Conservation (phyloP, 768 basidiomycete genomes). For the Stropharia rugosoannulata region DNA sequence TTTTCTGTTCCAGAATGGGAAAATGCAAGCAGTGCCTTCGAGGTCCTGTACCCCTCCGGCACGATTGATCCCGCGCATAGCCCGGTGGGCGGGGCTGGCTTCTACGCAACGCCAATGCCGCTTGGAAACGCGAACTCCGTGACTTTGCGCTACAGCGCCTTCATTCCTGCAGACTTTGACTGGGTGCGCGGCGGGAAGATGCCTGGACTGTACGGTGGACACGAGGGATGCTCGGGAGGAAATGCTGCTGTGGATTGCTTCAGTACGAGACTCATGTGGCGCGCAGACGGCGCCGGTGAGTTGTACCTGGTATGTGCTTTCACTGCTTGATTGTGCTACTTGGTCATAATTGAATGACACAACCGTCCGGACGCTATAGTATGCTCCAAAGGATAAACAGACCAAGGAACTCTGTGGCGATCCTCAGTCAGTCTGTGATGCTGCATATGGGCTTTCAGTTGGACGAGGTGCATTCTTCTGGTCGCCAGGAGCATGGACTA, state of each 20-base stretch:
- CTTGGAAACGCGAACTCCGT: slow-evolving; percentile 49
- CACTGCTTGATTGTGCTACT: not conserved
- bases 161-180: slow-evolving; percentile 71
- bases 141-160: slow-evolving; percentile 68
- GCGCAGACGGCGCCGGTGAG: slow-evolving; percentile 65
- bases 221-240: slow-evolving; percentile 70
- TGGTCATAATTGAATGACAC: not conserved
- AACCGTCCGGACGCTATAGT: slow-evolving; percentile 49
- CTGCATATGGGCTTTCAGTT: slow-evolving; percentile 70
- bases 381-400: slow-evolving; percentile 74
- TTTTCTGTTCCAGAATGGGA: slow-evolving; percentile 3
- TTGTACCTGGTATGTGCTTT: slow-evolving; percentile 60
- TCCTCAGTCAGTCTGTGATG: slow-evolving; percentile 60
- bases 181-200: slow-evolving; percentile 85
- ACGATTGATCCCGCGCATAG: slow-evolving; percentile 67
- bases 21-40: slow-evolving; percentile 44
- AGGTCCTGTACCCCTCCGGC: slow-evolving; percentile 64
- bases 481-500: slow-evolving; percentile 66
- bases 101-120: slow-evolving; percentile 49
- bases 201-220: slow-evolving; percentile 78
- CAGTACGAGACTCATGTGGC: slow-evolving; percentile 87
- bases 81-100: slow-evolving; percentile 73
- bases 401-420: slow-evolving; percentile 56
- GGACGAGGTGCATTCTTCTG: slow-evolving; percentile 73
- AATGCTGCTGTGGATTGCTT: slow-evolving; percentile 73